Conservation (phyloP, 2,329 filamentous ascomycete species). For the Fusarium pseudograminearum region DNA sequence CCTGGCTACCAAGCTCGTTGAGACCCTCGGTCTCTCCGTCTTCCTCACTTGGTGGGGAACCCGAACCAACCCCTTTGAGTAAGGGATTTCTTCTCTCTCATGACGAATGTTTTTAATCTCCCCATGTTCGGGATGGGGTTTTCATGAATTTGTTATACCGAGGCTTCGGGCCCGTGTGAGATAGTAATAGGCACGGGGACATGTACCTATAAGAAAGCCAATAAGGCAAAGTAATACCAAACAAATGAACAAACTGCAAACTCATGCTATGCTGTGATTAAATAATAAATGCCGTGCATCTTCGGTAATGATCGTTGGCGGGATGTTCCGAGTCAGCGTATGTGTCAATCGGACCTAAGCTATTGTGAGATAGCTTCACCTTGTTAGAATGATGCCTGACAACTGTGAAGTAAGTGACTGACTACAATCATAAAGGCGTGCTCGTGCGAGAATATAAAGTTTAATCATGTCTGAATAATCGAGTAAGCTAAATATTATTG, state of each 20-base stretch:
- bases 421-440: neutral
- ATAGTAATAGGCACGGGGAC: constrained; percentile 27
- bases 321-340: neutral
- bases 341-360: neutral
- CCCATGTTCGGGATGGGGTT: constrained; percentile 21
- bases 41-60: constrained; percentile 99
- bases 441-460: neutral
- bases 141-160: constrained; percentile 37
- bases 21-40: constrained; percentile 91
- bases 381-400: neutral
- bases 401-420: neutral
- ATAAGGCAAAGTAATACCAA: constrained; percentile 39
- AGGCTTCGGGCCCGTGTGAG: constrained; percentile 34
- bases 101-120: constrained; percentile 27
- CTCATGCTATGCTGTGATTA: neutral
- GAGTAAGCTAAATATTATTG: neutral
- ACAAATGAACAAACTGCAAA: constrained; percentile 35
- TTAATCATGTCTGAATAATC: neutral
- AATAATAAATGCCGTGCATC: neutral
- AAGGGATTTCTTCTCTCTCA: constrained; percentile 53
- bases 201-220: constrained; percentile 42
- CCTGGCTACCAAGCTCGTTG: constrained; percentile 84
- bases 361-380: neutral
- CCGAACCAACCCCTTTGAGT: constrained; percentile 91
- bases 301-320: neutral